phyloP scores from a whole-genome alignment of 306 rosid genomes.

The Prunus armeniaca region DNA sequence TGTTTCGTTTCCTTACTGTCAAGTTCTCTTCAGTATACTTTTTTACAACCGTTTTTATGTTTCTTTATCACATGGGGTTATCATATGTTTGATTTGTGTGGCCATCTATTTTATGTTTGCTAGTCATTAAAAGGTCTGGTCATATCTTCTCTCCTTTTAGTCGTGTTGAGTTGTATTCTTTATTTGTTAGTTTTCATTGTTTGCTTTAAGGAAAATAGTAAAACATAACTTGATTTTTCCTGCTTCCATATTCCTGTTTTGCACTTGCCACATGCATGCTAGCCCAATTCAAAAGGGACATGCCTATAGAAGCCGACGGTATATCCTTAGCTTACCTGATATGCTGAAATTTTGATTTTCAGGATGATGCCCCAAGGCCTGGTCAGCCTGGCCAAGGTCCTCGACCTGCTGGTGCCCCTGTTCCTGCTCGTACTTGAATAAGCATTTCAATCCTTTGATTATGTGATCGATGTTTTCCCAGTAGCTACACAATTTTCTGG shows the following conservation, averaged over 20 bases:
- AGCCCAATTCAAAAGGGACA: not conserved
- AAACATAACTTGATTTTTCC: too few relatives aligned
- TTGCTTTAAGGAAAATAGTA: not conserved
- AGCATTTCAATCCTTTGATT: not conserved
- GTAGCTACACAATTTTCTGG: conserved; percentile 5
- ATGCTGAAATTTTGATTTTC: not conserved
- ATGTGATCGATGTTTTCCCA: not conserved
- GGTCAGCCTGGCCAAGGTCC: conserved; percentile 73
- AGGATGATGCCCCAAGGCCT: conserved; percentile 72
- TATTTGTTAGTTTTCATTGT: too few relatives aligned
- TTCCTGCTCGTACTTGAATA: conserved; percentile 40
- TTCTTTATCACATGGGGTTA: not conserved
- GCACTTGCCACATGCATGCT: not conserved
- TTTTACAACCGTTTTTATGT: too few relatives aligned
- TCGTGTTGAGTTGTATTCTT: not conserved
- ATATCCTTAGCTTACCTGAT: not conserved
- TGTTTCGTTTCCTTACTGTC: not conserved
- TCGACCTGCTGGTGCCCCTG: conserved; percentile 50
- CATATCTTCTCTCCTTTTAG: not conserved
- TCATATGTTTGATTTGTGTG: not conserved
- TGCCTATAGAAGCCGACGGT: not conserved
- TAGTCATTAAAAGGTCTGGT: too few relatives aligned
- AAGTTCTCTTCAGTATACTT: not conserved
- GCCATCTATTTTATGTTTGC: not conserved
- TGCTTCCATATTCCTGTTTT: not conserved